phyloP scores from a whole-genome alignment of 768 basidiomycete species.

The Serendipita indica region DNA sequence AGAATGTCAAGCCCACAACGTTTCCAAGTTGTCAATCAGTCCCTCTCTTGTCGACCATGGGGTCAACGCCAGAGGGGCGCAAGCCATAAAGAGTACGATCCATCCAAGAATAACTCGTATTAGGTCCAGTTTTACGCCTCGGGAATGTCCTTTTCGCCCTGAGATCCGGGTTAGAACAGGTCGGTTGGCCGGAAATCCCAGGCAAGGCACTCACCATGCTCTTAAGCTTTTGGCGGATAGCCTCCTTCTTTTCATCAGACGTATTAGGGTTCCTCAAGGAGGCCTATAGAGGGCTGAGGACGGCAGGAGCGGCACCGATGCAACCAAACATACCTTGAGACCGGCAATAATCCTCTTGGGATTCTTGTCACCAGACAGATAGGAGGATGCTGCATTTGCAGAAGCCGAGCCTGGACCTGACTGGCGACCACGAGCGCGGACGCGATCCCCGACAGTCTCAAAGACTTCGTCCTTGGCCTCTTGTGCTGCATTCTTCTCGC shows the following conservation, averaged over 20 bases:
- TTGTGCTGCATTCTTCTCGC: conserved; percentile 10
- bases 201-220: background rate
- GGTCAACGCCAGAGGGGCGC: too few species aligned
- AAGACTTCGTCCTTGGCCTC: conserved; percentile 12
- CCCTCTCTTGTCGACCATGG: too few species aligned
- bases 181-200: background rate
- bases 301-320: background rate
- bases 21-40: too few species aligned
- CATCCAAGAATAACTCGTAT: too few species aligned
- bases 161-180: background rate
- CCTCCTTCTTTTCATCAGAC: conserved; percentile 8
- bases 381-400: background rate
- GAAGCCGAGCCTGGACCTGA: background rate
- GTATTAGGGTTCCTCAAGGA: conserved; percentile 11
- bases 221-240: conserved; percentile 7
- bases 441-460: conserved; percentile 12
- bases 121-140: too few species aligned
- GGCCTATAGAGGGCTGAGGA: background rate
- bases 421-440: conserved; percentile 7
- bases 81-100: too few species aligned
- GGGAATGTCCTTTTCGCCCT: background rate
- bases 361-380: conserved; percentile 10
- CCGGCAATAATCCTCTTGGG: conserved; percentile 12
- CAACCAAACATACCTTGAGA: conserved; percentile 5
- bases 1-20: too few species aligned